phyloP scores from a whole-genome alignment of 768 basidiomycete genomes.

The Suillus luteus region DNA sequence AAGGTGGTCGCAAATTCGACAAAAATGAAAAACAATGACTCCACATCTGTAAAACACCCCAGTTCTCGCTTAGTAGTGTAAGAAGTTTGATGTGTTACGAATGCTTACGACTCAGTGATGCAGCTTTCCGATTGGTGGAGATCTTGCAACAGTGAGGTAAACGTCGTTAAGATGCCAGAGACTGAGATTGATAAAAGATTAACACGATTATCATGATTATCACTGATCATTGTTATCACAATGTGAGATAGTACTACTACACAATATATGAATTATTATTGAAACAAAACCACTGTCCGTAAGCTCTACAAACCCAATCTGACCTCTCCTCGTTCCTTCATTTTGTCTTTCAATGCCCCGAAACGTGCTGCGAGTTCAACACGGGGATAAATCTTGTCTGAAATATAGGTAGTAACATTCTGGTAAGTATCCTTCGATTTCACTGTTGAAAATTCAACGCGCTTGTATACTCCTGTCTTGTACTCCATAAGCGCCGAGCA shows the following conservation, averaged over 20 bases:
- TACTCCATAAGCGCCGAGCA: background rate
- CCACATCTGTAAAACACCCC: background rate
- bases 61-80: background rate
- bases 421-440: background rate
- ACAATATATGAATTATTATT: too few relatives aligned
- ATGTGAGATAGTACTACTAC: background rate
- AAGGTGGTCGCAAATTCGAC: background rate
- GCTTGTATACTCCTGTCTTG: background rate
- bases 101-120: background rate
- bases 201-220: background rate
- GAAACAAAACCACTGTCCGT: too few relatives aligned
- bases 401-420: background rate
- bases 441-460: background rate
- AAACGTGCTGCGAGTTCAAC: background rate
- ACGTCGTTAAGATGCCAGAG: background rate
- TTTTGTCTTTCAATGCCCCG: background rate
- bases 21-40: background rate
- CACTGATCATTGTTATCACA: background rate
- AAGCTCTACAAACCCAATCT: background rate
- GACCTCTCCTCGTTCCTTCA: background rate
- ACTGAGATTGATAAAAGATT: background rate
- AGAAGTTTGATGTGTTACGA: conserved; percentile 1
- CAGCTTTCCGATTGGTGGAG: background rate
- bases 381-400: background rate
- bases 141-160: background rate